A percentile compares a stretch with the other conserved stretches of the same genome.
These are phyloP conservation scores for Aureobasidium sp. DNA, from an alignment of 2,329 filamentous ascomycete genomes.

Conservation along the genomic window DNA sequence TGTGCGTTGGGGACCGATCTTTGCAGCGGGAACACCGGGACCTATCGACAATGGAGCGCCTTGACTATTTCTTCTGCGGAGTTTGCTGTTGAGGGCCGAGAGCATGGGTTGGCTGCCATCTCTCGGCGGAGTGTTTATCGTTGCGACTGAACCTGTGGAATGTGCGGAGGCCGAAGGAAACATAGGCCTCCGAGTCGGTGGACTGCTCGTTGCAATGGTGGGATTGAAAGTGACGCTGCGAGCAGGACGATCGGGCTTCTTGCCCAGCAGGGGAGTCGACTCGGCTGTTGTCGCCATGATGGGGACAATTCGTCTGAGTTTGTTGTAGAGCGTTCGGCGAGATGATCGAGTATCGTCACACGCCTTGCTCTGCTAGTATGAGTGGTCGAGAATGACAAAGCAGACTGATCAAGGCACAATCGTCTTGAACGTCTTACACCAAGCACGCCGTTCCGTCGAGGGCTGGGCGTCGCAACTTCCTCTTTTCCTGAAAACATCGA, in stretches of 20 bases:
- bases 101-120: constrained; percentile 54
- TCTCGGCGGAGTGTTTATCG: constrained; percentile 33
- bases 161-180: constrained; percentile 28
- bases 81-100: constrained; percentile 76
- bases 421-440: not conserved
- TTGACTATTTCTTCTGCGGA: constrained; percentile 79
- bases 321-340: not conserved
- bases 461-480: constrained; percentile 11
- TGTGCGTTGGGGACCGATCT: constrained; percentile 90
- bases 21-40: constrained; percentile 44
- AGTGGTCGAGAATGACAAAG: not conserved
- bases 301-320: not conserved
- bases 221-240: constrained; percentile 74
- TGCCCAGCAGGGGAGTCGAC: constrained; percentile 14
- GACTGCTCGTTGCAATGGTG: constrained; percentile 42
- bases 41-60: constrained; percentile 48
- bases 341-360: not conserved
- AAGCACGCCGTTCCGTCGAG: constrained; percentile 12
- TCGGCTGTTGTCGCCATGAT: constrained; percentile 17
- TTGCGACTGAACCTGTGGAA: constrained; percentile 25
- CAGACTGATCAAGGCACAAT: not conserved
- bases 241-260: constrained; percentile 32
- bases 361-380: not conserved
- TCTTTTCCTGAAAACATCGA: not conserved
- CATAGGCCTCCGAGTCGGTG: constrained; percentile 29